Conservation (phyloP, 2,329 filamentous ascomycete species). For the Arthrobotrys sinensis region DNA sequence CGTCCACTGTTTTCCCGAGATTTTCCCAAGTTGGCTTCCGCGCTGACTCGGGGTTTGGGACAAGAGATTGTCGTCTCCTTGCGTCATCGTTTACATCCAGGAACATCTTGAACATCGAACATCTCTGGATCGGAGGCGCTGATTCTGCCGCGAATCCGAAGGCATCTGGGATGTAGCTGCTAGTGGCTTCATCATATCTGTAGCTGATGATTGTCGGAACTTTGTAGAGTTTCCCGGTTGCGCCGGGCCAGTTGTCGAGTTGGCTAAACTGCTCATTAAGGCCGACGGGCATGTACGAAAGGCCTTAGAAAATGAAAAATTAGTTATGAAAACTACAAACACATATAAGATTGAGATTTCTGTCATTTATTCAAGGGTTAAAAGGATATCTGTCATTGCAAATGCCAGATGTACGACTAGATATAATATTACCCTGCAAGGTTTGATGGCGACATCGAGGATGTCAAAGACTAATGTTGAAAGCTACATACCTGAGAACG, state of each 20-base stretch:
- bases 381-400: no score
- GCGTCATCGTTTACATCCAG: conserved; percentile 26
- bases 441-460: no score
- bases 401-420: no score
- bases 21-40: conserved; percentile 43
- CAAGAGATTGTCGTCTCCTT: conserved; percentile 16
- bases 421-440: no score
- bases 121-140: conserved; percentile 21
- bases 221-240: conserved; percentile 47
- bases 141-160: conserved; percentile 49
- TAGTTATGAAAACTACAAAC: background rate
- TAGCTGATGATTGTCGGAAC: conserved; percentile 49
- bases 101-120: conserved; percentile 56
- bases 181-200: background rate
- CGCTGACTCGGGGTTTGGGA: background rate
- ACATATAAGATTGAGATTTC: no score
- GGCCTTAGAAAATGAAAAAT: background rate
- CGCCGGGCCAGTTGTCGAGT: conserved; percentile 52
- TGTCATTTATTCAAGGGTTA: no score
- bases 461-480: background rate
- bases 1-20: conserved; percentile 38
- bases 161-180: conserved; percentile 16
- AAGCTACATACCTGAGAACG: conserved; percentile 41
- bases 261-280: conserved; percentile 51
- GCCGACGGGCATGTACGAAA: conserved; percentile 53